Evolutionary conservation across 2,329 filamentous ascomycete genomes (phyloP).

Genomic region (Onygena corvina): DNA sequence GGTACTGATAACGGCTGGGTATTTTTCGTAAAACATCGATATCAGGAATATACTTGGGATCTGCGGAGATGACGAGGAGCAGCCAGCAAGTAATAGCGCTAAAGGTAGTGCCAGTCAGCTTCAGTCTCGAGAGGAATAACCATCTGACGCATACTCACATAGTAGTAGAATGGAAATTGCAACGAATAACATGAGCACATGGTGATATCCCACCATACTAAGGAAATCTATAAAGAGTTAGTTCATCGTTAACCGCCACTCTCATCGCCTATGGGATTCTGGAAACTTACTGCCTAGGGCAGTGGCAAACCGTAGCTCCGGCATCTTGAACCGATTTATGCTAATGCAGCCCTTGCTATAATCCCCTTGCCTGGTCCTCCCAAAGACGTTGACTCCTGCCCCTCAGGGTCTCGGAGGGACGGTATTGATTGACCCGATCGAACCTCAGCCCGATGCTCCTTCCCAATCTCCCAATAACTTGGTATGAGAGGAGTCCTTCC

Average conservation of each 20-base stretch:
- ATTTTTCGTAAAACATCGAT: constrained; percentile 89
- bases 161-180: constrained; percentile 86
- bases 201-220: constrained; percentile 55
- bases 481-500: too few species aligned
- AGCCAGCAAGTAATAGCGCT: constrained; percentile 89
- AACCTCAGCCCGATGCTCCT: background rate
- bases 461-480: too few species aligned
- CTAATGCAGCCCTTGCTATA: constrained; percentile 4
- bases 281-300: constrained; percentile 23
- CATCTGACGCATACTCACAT: constrained; percentile 50
- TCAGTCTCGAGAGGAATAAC: background rate
- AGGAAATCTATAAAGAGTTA: constrained; percentile 29
- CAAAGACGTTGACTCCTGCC: background rate
- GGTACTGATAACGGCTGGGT: constrained; percentile 68
- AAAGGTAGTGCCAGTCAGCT: constrained; percentile 8
- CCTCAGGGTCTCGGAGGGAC: constrained; percentile 1
- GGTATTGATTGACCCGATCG: background rate
- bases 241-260: background rate
- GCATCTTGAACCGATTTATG: constrained; percentile 12
- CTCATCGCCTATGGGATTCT: background rate
- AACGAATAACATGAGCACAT: constrained; percentile 97
- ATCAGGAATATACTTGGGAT: constrained; percentile 96
- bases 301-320: constrained; percentile 22
- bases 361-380: background rate
- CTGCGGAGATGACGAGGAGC: constrained; percentile 87